Evolutionary conservation across 192 early-diverging fungal genomes (phyloP).

Genomic region (Haplosporangium gracile): DNA sequence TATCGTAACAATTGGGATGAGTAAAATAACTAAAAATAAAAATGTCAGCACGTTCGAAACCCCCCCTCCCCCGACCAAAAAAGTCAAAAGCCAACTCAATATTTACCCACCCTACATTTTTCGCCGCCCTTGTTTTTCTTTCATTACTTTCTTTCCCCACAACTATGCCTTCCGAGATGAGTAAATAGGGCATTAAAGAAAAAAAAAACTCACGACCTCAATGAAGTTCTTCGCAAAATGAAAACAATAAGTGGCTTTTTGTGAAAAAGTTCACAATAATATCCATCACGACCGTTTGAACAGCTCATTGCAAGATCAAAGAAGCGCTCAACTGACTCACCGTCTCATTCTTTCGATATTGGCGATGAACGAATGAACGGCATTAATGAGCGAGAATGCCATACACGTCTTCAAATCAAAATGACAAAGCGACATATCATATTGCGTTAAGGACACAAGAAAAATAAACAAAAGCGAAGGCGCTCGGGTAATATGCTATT

Average conservation of each 20-base stretch:
- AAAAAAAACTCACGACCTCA: too few relatives aligned
- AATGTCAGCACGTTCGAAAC: too few relatives aligned
- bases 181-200: background rate
- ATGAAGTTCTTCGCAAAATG: background rate
- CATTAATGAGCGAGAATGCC: too few relatives aligned
- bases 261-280: too few relatives aligned
- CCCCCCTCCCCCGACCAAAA: too few relatives aligned
- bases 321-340: background rate
- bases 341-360: background rate
- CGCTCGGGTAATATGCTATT: too few relatives aligned
- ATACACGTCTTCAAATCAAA: background rate
- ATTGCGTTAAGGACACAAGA: background rate
- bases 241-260: background rate
- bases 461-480: background rate
- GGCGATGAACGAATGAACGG: background rate
- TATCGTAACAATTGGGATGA: background rate
- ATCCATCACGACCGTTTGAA: too few relatives aligned
- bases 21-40: background rate
- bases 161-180: background rate
- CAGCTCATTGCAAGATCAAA: too few relatives aligned
- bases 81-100: too few relatives aligned
- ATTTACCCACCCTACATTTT: too few relatives aligned
- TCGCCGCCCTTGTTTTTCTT: too few relatives aligned
- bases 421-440: background rate
- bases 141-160: too few relatives aligned